Percentiles rank a stretch among this genome's conserved stretches.
These are phyloP conservation scores for Rugonectria rugulosa DNA, from an alignment of 2,329 filamentous ascomycete genomes.

Conservation along the genomic window DNA sequence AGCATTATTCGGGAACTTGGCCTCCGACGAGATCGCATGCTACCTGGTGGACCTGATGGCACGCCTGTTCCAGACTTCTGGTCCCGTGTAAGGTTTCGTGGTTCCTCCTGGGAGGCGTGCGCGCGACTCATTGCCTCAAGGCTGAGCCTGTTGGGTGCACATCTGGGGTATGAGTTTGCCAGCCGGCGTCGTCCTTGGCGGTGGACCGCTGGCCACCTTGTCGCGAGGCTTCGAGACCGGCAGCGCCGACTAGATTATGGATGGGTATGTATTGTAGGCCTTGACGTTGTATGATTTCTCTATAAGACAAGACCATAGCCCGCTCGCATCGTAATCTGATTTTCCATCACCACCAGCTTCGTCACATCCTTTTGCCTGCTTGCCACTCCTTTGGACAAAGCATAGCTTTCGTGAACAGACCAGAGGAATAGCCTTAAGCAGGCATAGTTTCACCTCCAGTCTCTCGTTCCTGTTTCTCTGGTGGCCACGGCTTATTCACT, in stretches of 20 bases:
- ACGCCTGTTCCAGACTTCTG: conserved; percentile 7
- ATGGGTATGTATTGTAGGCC: background rate
- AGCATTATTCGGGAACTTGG: background rate
- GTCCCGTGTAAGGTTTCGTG: conserved; percentile 12
- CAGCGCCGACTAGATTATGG: background rate
- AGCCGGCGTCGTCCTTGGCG: background rate
- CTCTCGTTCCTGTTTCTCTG: background rate
- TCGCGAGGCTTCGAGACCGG: background rate
- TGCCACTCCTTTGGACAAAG: background rate
- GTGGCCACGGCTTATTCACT: background rate
- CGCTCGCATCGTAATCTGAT: too few relatives aligned
- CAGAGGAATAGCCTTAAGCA: background rate
- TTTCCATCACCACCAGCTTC: background rate
- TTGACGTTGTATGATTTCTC: background rate
- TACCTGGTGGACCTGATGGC: background rate
- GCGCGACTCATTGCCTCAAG: background rate
- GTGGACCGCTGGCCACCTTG: too few relatives aligned
- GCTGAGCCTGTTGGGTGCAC: background rate
- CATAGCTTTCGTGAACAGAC: too few relatives aligned
- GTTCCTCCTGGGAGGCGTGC: background rate
- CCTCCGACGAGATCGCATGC: background rate
- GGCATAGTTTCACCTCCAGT: background rate
- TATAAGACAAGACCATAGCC: background rate
- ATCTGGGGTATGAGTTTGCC: background rate
- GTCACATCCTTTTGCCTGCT: background rate